Percentiles rank a stretch among this genome's conserved stretches.
Evolutionary conservation across 1,284 basidiomycete genomes (phyloP).

Genomic region (Schizophyllum commune): DNA sequence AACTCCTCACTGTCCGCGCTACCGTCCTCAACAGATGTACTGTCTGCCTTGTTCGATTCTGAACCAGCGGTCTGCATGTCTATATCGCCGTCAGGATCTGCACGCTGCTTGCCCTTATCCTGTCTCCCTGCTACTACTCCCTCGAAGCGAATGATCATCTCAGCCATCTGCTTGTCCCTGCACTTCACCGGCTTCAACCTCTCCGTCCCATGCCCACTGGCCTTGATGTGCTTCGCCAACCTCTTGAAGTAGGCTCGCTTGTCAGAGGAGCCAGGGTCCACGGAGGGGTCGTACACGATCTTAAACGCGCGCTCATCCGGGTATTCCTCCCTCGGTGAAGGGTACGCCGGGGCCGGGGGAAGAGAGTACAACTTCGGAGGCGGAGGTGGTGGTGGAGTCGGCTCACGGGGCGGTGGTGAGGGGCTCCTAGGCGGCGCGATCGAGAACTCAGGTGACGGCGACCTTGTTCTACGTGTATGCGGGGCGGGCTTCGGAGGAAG

Average conservation of each 20-base stretch:
- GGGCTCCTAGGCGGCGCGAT: slow-evolving; percentile 2
- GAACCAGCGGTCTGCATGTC: neutral
- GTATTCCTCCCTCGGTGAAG: slow-evolving; percentile 37
- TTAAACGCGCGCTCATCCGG: slow-evolving; percentile 43
- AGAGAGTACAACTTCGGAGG: slow-evolving; percentile 22
- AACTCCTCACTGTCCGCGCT: slow-evolving; percentile 11
- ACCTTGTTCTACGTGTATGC: slow-evolving; percentile 1
- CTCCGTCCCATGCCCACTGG: neutral
- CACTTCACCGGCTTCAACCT: neutral
- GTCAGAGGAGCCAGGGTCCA: slow-evolving; percentile 19
- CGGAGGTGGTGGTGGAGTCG: slow-evolving; percentile 9
- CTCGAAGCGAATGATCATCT: slow-evolving; percentile 1
- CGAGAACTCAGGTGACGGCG: neutral
- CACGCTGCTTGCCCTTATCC: neutral
- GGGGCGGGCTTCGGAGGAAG: slow-evolving; percentile 13
- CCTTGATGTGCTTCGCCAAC: neutral
- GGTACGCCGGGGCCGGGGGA: slow-evolving; percentile 35
- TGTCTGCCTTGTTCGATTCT: neutral
- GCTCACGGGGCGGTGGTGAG: slow-evolving; percentile 7
- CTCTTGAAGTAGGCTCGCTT: neutral
- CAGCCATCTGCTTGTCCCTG: neutral
- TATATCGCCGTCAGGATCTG: neutral
- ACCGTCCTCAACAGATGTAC: slow-evolving; percentile 9
- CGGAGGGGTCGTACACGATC: slow-evolving; percentile 53
- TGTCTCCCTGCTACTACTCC: neutral